Evolutionary conservation across 371 early-diverging fungal species (phyloP).

Genomic region (Vavraia culicis): DNA sequence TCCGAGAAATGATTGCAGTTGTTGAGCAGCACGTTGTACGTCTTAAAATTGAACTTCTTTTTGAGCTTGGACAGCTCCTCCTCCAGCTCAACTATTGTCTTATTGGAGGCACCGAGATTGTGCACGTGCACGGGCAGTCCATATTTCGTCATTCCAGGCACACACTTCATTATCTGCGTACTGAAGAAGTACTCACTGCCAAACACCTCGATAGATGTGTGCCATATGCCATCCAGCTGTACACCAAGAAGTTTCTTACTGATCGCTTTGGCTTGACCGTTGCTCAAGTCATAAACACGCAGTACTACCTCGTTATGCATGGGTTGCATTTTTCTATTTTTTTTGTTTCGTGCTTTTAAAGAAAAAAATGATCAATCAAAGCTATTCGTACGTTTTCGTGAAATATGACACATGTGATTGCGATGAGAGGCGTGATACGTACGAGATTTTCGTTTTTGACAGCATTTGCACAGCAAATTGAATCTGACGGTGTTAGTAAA

Average conservation of each 20-base stretch:
- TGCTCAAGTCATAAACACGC: slow-evolving; percentile 25
- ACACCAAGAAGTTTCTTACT: slow-evolving; percentile 7
- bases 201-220: slow-evolving; percentile 66
- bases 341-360: no score
- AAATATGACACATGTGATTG: no score
- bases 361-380: no score
- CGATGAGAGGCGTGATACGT: no score
- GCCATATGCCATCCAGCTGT: slow-evolving; percentile 45
- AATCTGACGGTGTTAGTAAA: no score
- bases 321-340: no score
- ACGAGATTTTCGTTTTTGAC: no score
- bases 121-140: slow-evolving; percentile 18
- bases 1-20: slow-evolving; percentile 44
- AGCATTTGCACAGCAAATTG: no score
- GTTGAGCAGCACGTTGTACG: slow-evolving; percentile 38
- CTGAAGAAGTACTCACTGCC: slow-evolving; percentile 64
- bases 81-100: slow-evolving; percentile 24
- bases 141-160: slow-evolving; percentile 25
- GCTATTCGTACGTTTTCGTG: no score
- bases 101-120: slow-evolving; percentile 28
- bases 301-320: slow-evolving; percentile 10
- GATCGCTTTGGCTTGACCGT: neutral
- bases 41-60: slow-evolving; percentile 15
- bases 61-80: slow-evolving; percentile 20
- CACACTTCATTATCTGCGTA: slow-evolving; percentile 45